Base-by-base conservation (phyloP, 805 yeast genomes). In the Yarrowia sp. region DNA sequence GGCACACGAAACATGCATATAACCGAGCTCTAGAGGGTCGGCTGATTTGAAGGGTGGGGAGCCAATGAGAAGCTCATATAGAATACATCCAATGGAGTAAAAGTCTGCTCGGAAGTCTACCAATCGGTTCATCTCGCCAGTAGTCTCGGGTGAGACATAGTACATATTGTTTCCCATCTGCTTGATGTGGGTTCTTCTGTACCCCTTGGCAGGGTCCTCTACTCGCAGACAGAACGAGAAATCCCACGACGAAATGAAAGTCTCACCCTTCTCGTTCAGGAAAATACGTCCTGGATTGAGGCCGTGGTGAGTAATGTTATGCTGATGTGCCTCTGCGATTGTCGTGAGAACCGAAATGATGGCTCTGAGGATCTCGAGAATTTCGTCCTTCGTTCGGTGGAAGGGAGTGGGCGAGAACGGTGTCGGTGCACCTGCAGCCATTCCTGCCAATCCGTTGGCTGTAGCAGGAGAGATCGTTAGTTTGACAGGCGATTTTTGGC, bases 131-230 rank as follows among this genome's bases (percentile, higher is more conserved):
- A 70, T 69, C 28, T 77, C 78, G 1, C 82, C 80, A 24, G 81
- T 77, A 6, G 79, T 75, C 69, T 83, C 86, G 0, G 86, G 86
- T 1, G 85, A 79, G 67, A 81, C 77, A 67, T 78, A 83, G 0
- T 83, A 82, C 21, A 82, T 70, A 66, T 78, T 74, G 30, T 77
- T 78, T 1, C 76, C 74, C 16, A 80, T 71, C 32, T 73, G 74
- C 62, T 73, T 69, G 66, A 78, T 72, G 66, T 81, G 79, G n/a
- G 76, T 70, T 33, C 78, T 74, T 28, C 85, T 70, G 67, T 76
- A 81, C 19, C 81, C 79, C 54, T 77, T 73, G 16, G 76, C 69
- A 30, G 81, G 73, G 64, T 77, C 79, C 65, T 83, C 85, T 1
- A 76, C 74, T 24, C 71, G 71, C 16, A 76, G 72, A 2, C 81